These are phyloP conservation scores for Artemisia tridentata DNA, from an alignment of 129 eudicot genomes.

Conservation along the genomic window DNA sequence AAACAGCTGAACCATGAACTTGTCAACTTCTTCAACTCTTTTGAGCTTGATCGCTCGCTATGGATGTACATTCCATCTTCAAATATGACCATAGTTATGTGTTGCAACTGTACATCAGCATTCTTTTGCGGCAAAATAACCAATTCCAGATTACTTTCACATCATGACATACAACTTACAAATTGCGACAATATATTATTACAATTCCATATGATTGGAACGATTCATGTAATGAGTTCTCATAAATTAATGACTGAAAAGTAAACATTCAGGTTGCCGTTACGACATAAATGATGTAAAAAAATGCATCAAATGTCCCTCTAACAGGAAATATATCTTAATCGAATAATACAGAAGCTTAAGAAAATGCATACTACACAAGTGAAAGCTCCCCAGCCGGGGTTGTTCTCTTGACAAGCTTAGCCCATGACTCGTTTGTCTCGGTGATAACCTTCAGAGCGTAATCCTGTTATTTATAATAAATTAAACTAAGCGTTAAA, in stretches of 20 bases:
- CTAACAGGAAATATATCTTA: slow-evolving; percentile 16
- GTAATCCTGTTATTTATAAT: slow-evolving; percentile 55
- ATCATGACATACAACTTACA: no score
- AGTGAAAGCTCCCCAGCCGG: slow-evolving; percentile 96
- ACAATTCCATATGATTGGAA: slow-evolving; percentile 4
- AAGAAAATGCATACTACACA: slow-evolving; percentile 36
- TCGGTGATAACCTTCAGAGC: slow-evolving; percentile 87
- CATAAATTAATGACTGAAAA: slow-evolving; percentile 15
- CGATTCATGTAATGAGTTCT: slow-evolving; percentile 20
- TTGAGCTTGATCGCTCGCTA: neutral
- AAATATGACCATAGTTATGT: neutral
- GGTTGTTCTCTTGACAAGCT: slow-evolving; percentile 84
- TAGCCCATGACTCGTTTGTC: slow-evolving; percentile 95
- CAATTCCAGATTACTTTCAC: no score
- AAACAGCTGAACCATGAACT: slow-evolving; percentile 1
- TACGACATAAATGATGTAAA: slow-evolving; percentile 27
- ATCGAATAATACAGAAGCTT: slow-evolving; percentile 12
- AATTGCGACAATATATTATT: slow-evolving; percentile 2
- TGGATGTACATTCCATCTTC: slow-evolving; percentile 11
- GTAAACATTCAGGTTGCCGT: slow-evolving; percentile 14
- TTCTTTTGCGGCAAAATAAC: neutral
- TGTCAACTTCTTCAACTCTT: neutral
- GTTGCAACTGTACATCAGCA: neutral
- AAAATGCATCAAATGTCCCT: slow-evolving; percentile 26
- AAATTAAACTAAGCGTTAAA: neutral